A percentile compares a stretch with the other conserved stretches of the same genome.
These are phyloP conservation scores for Entrophospora sp. DNA, from an alignment of 192 early-diverging fungal species.

Conservation along the genomic window DNA sequence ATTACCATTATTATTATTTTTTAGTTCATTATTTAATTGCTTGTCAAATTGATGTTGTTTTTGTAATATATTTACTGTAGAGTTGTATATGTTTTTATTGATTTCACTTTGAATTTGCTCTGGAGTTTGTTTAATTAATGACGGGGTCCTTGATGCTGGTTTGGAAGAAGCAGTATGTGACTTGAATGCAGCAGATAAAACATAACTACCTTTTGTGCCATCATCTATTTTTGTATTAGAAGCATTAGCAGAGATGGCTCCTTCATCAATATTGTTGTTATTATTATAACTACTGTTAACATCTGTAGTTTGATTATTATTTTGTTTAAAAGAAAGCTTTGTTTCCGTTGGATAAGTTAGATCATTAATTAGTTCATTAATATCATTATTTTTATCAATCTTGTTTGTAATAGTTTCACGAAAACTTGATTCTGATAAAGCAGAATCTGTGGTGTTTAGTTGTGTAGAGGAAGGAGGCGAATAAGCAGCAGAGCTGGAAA, in stretches of 20 bases:
- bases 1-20: no score
- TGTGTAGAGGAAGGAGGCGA: no score
- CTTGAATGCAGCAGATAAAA: slow-evolving; percentile 4
- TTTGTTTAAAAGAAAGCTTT: slow-evolving; percentile 9
- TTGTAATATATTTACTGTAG: background rate
- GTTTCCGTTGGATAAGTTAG: slow-evolving; percentile 15
- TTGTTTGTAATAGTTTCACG: background rate
- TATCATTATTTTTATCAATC: background rate
- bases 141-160: background rate
- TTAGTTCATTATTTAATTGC: no score
- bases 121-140: background rate
- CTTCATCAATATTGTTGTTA: background rate
- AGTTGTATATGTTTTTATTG: background rate
- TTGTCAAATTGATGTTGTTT: no score
- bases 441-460: background rate
- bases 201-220: slow-evolving; percentile 1
- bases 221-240: background rate
- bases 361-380: slow-evolving; percentile 18
- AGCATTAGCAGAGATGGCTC: background rate
- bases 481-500: no score
- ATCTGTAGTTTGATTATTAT: background rate
- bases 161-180: background rate
- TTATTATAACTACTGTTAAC: background rate
- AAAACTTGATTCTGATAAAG: no score
- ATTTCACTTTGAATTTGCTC: background rate